Evolutionary conservation across 257 asterid species (phyloP).

Genomic region (Rauvolfia tetraphylla): DNA sequence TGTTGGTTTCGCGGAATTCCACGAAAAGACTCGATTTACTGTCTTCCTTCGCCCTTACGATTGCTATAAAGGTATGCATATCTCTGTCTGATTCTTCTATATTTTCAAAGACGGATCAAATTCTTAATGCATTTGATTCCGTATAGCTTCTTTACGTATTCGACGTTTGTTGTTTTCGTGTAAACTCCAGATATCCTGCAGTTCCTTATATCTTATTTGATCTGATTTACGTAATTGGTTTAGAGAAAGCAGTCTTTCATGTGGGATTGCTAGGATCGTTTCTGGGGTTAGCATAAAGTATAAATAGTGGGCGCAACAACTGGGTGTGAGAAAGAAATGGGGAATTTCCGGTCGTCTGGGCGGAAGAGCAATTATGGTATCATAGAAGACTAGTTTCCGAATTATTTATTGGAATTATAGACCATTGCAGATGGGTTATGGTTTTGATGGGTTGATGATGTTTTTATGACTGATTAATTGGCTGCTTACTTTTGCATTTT

Average conservation of each 20-base stretch:
- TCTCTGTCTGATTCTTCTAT: not conserved
- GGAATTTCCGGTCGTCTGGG: not conserved
- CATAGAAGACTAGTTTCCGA: not conserved
- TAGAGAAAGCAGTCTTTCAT: too few relatives aligned
- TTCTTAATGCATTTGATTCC: not conserved
- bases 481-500: not conserved
- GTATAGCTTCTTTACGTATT: not conserved
- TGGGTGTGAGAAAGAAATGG: constrained; percentile 1
- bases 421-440: not conserved
- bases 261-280: not conserved
- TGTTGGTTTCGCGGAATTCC: not conserved
- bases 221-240: not conserved
- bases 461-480: not conserved
- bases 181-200: not conserved
- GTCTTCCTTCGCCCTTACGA: not conserved
- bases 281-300: not conserved
- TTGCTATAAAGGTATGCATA: not conserved
- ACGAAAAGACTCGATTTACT: not conserved
- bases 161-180: not conserved
- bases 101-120: not conserved
- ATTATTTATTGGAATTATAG: not conserved
- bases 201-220: not conserved
- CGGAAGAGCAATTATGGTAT: constrained; percentile 9
- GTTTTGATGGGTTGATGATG: not conserved
- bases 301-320: not conserved